Percentiles rank a stretch among this genome's conserved stretches.
These are phyloP conservation scores for Hypoxylon crocopeplum DNA, from an alignment of 495 filamentous ascomycete genomes.

Conservation along the genomic window DNA sequence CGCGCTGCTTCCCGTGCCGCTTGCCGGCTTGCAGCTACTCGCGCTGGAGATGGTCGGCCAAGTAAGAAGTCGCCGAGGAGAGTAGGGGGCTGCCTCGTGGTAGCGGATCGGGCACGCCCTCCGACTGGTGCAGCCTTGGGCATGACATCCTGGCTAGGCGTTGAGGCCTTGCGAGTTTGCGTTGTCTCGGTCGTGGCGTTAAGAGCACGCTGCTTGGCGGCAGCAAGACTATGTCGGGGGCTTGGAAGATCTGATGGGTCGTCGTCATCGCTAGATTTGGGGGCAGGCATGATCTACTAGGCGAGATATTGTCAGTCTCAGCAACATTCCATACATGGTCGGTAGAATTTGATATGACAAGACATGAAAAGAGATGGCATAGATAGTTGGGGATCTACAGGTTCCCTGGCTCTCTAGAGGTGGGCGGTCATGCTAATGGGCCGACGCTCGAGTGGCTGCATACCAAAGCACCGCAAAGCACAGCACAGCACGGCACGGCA, in stretches of 20 bases:
- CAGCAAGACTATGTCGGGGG: conserved; percentile 11
- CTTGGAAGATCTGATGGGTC: conserved; percentile 36
- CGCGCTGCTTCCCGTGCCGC: conserved; percentile 43
- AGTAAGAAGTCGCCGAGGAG: conserved; percentile 61
- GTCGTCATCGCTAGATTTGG: conserved; percentile 40
- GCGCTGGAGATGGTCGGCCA: conserved; percentile 56
- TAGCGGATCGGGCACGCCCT: conserved; percentile 37
- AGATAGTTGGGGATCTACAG: background rate
- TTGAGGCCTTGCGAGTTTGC: conserved; percentile 8
- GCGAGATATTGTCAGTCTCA: conserved; percentile 20
- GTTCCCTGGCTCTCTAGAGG: too few relatives aligned
- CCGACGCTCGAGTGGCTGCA: conserved; percentile 13
- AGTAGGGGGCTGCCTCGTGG: conserved; percentile 45
- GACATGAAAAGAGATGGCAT: too few relatives aligned
- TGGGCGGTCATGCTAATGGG: conserved; percentile 14
- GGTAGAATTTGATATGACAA: conserved; percentile 3
- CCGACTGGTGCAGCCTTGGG: conserved; percentile 52
- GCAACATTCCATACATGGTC: conserved; percentile 32
- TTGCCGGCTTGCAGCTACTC: conserved; percentile 46
- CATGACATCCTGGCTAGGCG: conserved; percentile 36
- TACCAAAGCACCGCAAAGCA: too few relatives aligned
- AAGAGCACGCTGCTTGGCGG: conserved; percentile 15
- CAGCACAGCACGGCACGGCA: too few relatives aligned
- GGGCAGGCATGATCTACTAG: conserved; percentile 41
- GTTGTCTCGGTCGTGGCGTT: conserved; percentile 21